These are phyloP conservation scores for Psilocybe mexicana DNA, from an alignment of 1,284 basidiomycete species.

Conservation along the genomic window DNA sequence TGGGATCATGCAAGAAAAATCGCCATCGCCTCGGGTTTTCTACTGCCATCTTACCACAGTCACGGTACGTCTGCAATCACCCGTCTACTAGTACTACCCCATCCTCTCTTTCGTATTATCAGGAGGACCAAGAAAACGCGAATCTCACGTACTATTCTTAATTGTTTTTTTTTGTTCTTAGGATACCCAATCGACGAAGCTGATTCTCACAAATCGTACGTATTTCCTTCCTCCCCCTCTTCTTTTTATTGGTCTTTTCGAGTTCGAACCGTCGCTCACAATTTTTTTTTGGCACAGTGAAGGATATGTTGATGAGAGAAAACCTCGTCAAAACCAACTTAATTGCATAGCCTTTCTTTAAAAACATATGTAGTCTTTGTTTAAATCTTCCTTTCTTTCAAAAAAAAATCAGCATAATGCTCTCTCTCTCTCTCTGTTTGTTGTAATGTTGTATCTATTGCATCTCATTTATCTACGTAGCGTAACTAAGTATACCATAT, in stretches of 20 bases:
- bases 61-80: conserved; percentile 47
- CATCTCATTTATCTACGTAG: too few relatives aligned
- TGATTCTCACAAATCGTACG: conserved; percentile 46
- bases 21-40: conserved; percentile 53
- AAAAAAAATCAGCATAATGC: too few relatives aligned
- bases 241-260: not conserved
- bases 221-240: not conserved
- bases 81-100: too few relatives aligned
- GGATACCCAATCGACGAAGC: conserved; percentile 55
- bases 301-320: conserved; percentile 53
- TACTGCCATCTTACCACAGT: conserved; percentile 75
- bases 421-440: too few relatives aligned
- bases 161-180: conserved; percentile 27
- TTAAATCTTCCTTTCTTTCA: too few relatives aligned
- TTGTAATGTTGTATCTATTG: too few relatives aligned
- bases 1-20: conserved; percentile 55
- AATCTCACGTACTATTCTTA: not conserved
- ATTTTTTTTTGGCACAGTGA: too few relatives aligned
- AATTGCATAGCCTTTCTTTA: conserved; percentile 16
- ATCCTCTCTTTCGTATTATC: too few relatives aligned
- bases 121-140: not conserved
- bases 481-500: too few relatives aligned
- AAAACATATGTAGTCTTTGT: too few relatives aligned
- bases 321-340: conserved; percentile 44
- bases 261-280: too few relatives aligned